Evolutionary conservation across 148 eudicot genomes (phyloP).

Genomic region (Rhododendron mucronatum): DNA sequence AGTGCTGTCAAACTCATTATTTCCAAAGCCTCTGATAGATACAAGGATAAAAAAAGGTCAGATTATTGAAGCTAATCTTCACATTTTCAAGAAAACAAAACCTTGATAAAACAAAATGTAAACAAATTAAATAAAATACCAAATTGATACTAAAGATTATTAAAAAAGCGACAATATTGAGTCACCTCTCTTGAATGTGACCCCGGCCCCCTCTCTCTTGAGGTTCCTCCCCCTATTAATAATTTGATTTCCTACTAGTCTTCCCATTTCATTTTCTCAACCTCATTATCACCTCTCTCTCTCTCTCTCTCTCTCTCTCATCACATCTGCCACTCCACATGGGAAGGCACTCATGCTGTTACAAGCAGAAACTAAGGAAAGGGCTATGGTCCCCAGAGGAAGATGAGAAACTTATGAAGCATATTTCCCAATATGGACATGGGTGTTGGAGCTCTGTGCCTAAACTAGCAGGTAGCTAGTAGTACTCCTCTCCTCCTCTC

Average conservation of each 20-base stretch:
- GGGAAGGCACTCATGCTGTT: slow-evolving; percentile 95
- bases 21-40: slow-evolving; percentile 28
- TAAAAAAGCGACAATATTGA: slow-evolving; percentile 13
- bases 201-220: slow-evolving; percentile 27
- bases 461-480: slow-evolving; percentile 70
- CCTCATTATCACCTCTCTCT: slow-evolving; percentile 24
- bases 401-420: slow-evolving; percentile 88
- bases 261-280: slow-evolving; percentile 66
- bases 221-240: slow-evolving; percentile 51
- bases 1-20: slow-evolving; percentile 19
- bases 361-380: slow-evolving; percentile 90
- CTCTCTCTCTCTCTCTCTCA: slow-evolving; percentile 30
- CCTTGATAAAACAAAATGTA: not conserved
- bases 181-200: slow-evolving; percentile 35
- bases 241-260: slow-evolving; percentile 69
- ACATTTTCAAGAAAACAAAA: not conserved
- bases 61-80: slow-evolving; percentile 15
- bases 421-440: slow-evolving; percentile 77
- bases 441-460: slow-evolving; percentile 99
- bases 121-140: not conserved
- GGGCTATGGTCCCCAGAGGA: slow-evolving; percentile 99
- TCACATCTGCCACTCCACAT: slow-evolving; percentile 28
- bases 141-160: not conserved
- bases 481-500: not conserved
- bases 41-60: slow-evolving; percentile 7